Base-by-base conservation (phyloP, 495 filamentous ascomycete species). In the Hyaloscypha bicolor region DNA sequence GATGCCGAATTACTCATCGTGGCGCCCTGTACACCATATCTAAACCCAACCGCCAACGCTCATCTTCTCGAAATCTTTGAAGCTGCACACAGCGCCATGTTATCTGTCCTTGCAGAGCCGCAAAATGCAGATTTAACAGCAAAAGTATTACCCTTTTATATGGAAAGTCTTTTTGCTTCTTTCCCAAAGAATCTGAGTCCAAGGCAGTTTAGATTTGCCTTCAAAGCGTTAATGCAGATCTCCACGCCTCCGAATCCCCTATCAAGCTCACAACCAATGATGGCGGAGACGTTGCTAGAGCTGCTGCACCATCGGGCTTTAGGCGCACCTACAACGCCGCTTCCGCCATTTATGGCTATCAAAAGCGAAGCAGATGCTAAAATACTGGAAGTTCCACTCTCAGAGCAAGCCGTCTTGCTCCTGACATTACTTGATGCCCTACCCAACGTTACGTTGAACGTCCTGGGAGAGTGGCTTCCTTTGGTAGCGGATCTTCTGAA, bases 131-230 rank as follows among this genome's bases (percentile, higher is more conserved):
- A 85, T 11, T 77, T 97, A 48, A 87, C 92, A 35, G 85, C 87
- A 16, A 85, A 85, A 67, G 83, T 96, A 60, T 81, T 94, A 16
- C 93, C 93, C 2, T 92, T 92, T 75, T 98, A 99, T 76, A 85
- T 95, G 64, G 90, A 94, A 62, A 87, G 87, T 30, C 84, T 97
- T 0, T 94, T 97, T 78, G 82, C 86, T 74, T 85, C 91, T 9
- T 99, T 97, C 77, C 96, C 95, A 3, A 71, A 81, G 6, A 91
- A 91, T 68, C 87, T 99, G 19, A 94, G 93, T 2, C 85, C 90
- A 4, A 86, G 93, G 8, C 95, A 99, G 79, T 98, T 99, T 79
- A 88, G 94, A 45, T 84, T 98, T 19, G 95, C 94, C 29, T 94
- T 97, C 84, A 93, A 91, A 75, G 94, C 93, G 9, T 80, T 98